A percentile compares a stretch with the other conserved stretches of the same genome.
Conservation (phyloP, 2,329 filamentous ascomycete genomes). For the Aspergillus tamarii region DNA sequence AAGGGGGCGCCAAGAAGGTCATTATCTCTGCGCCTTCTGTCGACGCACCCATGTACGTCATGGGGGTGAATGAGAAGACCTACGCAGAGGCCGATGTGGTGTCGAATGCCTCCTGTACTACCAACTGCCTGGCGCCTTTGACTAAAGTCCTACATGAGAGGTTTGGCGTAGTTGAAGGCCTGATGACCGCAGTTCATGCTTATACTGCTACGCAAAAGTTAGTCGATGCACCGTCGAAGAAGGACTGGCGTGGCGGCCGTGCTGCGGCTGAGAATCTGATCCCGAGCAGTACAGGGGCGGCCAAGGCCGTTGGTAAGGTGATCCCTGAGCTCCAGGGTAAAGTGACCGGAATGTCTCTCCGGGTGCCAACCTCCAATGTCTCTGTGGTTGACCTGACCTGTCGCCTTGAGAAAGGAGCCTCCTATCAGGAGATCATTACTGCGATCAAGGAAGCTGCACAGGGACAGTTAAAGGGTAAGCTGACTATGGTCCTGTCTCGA, state of each 20-base stretch:
- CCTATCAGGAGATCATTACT: slow-evolving; percentile 83
- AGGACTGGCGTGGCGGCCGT: slow-evolving; percentile 99
- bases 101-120: slow-evolving; percentile 99
- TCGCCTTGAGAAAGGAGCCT: slow-evolving; percentile 84
- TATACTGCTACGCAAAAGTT: slow-evolving; percentile 99
- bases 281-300: slow-evolving; percentile 96
- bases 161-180: slow-evolving; percentile 94
- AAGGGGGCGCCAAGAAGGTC: slow-evolving; percentile 97
- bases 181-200: slow-evolving; percentile 99
- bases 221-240: slow-evolving; percentile 93
- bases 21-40: slow-evolving; percentile 63
- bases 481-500: neutral
- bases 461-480: slow-evolving; percentile 77
- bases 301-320: slow-evolving; percentile 99
- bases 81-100: slow-evolving; percentile 93
- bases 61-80: slow-evolving; percentile 95
- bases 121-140: slow-evolving; percentile 99
- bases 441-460: slow-evolving; percentile 86
- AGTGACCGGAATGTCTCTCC: slow-evolving; percentile 99
- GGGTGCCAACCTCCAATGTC: slow-evolving; percentile 97
- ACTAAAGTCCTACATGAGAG: slow-evolving; percentile 99
- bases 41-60: slow-evolving; percentile 99
- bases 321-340: slow-evolving; percentile 98
- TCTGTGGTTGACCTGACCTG: slow-evolving; percentile 97
- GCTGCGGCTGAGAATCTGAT: slow-evolving; percentile 99